phyloP scores from a whole-genome alignment of 306 rosid genomes.

The Quercus mongolica region DNA sequence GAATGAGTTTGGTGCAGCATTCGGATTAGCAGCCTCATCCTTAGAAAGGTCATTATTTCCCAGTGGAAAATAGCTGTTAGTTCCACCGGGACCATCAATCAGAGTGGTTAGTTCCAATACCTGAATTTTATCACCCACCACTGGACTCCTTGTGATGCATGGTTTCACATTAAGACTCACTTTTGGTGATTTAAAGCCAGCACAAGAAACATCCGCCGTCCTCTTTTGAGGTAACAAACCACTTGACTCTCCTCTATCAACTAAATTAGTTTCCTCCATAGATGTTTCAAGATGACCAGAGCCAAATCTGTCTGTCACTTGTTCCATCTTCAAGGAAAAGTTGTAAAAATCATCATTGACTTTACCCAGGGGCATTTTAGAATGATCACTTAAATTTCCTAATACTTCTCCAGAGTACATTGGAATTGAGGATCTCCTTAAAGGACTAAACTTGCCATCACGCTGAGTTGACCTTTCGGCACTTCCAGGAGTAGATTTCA shows the following conservation, averaged over 20 bases:
- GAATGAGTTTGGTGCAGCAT: constrained; percentile 21
- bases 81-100: constrained; percentile 28
- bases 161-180: constrained; percentile 25
- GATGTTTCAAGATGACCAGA: constrained; percentile 36
- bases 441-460: constrained; percentile 29
- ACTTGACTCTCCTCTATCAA: constrained; percentile 26
- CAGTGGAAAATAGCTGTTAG: constrained; percentile 23
- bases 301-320: constrained; percentile 21
- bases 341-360: constrained; percentile 26
- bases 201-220: constrained; percentile 31
- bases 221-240: constrained; percentile 49
- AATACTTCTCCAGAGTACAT: constrained; percentile 34
- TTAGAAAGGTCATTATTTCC: constrained; percentile 8
- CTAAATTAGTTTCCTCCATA: constrained; percentile 24
- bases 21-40: neutral
- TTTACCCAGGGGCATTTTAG: constrained; percentile 26
- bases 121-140: constrained; percentile 22
- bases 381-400: constrained; percentile 27
- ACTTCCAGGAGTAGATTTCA: constrained; percentile 30
- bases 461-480: constrained; percentile 34
- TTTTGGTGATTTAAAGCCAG: constrained; percentile 41
- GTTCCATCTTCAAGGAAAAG: constrained; percentile 25
- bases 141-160: constrained; percentile 26
- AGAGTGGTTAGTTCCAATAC: constrained; percentile 25
- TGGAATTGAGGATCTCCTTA: constrained; percentile 42